Evolutionary conservation across 78 protist genomes (phyloP), one percentile per base, ranked within the genome.

Genomic region (Dictyostelium purpureum): DNA sequence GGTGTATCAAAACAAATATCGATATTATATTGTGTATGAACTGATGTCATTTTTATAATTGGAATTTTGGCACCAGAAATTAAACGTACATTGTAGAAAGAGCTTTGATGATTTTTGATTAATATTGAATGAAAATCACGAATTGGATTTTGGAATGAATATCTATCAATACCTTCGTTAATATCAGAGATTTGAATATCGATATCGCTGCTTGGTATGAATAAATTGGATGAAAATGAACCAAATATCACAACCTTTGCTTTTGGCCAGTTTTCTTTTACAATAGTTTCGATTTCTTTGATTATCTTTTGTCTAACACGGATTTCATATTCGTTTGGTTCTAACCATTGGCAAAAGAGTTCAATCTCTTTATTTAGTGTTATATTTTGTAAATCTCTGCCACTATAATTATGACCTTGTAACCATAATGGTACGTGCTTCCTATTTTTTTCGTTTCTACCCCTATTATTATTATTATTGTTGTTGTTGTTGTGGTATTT

Each of bases 31-130:
- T 52, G 66, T 19, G 88, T 33, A 42, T 51, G n/a, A 21, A 5
- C 37, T 24, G 77, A 74, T 45, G 56, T 49, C 66, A 79, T 59
- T 65, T 88, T 87, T 69, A 95, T 83, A 79, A 95, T 94, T 26
- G 97, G 97, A 33, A 95, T 80, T 47, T 70, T 57, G 3, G 97
- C 97, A 38, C 52, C 89, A 31, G 76, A 79, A 57, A 95, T 93
- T 11, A 92, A 52, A 16, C 95, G 87, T 37, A 83, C 43, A 54
- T 94, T 77, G 2, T 71, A 42, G 14, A 59, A 85, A 3, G 45
- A 31, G 16, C 18, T 61, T 42, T 85, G 91, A 40, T 85, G 75
- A 33, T 59, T 52, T 51, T 47, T 51, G 24, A 40, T 70, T 19
- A 85, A 19, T 10, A 42, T 73, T 33, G 33, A 45, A 21, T 70